Base-by-base conservation (phyloP, 1,139 yeast species). In the Protomyces gravidus region DNA sequence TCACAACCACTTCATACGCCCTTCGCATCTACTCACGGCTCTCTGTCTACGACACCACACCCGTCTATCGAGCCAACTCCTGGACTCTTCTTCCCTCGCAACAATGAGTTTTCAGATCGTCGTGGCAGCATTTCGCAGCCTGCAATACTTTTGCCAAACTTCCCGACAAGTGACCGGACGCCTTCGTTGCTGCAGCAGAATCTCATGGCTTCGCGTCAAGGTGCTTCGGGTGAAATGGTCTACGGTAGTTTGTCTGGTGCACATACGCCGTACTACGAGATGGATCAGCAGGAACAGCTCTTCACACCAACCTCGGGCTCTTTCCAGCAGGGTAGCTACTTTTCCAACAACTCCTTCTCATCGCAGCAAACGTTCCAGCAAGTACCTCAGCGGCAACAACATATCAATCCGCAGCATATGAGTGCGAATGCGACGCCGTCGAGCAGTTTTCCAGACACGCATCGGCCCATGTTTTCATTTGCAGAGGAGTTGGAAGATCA, bases 121-220 rank as follows among this genome's bases (percentile, higher is more conserved):
- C 50, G 58, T 25, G 58, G 46, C 17, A n/a, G 33, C 2, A n/a
- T n/a, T n/a, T 5, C 26, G 23, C 13, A 45, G 13, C 28, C 58
- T 5, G 47, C 58, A 9, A 46, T 53, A 46, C 47, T 50, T 27
- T 32, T 53, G 11, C 58, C 58, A n/a, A 53, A 53, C 5, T 53
- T 53, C 40, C 58, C 58, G 9, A 32, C 46, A 19, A 39, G 36
- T 7, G 58, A 50, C 26, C 36, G 58, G 11, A 46, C 50, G 15
- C 58, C 58, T 17, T 53, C 58, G 3, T 30, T 53, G 23, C 25
- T 53, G 47, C 58, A 53, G 40, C 58, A 53, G 21, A 53, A 53
- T 28, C 47, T 53, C 4, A 33, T 53, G 58, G 58, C 58, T 5
- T 50, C 58, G 13, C 58, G 58, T 7, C 58, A 53, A 13, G 58